Base-by-base conservation (phyloP, 371 early-diverging fungal species). In the Amoeboaphelidium protococcarum region DNA sequence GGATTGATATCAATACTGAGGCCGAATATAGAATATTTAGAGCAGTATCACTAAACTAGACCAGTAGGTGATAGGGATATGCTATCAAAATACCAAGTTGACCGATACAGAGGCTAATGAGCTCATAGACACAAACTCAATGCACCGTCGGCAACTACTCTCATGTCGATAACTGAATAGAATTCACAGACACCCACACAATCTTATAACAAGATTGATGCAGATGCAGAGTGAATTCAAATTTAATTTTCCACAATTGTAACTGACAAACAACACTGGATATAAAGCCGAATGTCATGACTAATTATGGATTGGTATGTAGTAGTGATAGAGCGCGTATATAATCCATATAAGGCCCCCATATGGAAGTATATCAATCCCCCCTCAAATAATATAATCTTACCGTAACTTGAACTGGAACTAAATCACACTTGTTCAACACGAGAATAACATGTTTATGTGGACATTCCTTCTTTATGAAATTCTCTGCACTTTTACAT, bases 371-470 rank as follows among this genome's bases (percentile, higher is more conserved):
- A 41, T 25, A 42, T 20, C 19, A 13, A 2, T 40, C 13, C 2
- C 27, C 19, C 23, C 20, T n/a, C n/a, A n/a, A n/a, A n/a, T 40
- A 40, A 20, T 21, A 40, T 24, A 21, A 41, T 56, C 71, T 66
- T 54, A 81, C 82, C 19, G 98, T 95, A n/a, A 91, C 92, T 83
- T 90, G 88, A 31, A 95, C 91, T 22, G 99, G 99, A 1, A 99
- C 87, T 49, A 99, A 66, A 71, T 99, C 99, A 54, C 90, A 90
- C 69, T 99, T 99, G 80, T 99, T 99, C 40, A 99, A 72, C n/a
- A 99, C 73, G 64, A 84, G 97, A 40, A 98, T 74, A 51, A 99
- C 53, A 56, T 98, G 95, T 68, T 98, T 98, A 68, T 96, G 95
- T 31, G 74, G 71, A 26, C 82, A 84, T 59, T 98, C 89, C 52